Percentiles rank a stretch among this genome's conserved stretches.
Conservation (phyloP, 2,329 filamentous ascomycete species). For the Cylindrodendrum hubeiense region DNA sequence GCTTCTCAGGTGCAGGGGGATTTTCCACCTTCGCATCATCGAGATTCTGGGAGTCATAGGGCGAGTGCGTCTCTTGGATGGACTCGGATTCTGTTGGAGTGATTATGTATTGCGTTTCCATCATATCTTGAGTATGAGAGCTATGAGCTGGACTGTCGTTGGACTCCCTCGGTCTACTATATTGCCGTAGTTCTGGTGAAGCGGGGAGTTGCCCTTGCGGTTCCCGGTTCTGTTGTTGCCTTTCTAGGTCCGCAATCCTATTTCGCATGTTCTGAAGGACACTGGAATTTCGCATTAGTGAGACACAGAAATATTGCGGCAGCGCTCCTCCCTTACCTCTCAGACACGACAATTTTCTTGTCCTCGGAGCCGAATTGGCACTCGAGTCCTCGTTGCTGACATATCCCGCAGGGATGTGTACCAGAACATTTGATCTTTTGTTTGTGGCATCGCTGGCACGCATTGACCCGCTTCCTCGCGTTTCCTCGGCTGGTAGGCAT, state of each 20-base stretch:
- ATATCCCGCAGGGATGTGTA: conserved; percentile 14
- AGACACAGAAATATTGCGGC: not conserved
- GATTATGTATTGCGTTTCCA: not conserved
- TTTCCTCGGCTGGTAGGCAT: not conserved
- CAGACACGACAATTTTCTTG: conserved; percentile 14
- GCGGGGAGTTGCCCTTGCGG: not conserved
- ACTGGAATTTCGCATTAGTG: not conserved
- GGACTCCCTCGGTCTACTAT: not conserved
- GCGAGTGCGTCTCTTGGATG: not conserved
- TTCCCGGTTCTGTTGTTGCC: not conserved
- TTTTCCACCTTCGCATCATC: conserved; percentile 16
- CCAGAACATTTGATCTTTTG: conserved; percentile 27
- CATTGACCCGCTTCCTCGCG: conserved; percentile 18
- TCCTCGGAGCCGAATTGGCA: conserved; percentile 18
- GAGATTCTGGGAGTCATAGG: not conserved
- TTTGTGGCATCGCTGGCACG: conserved; percentile 24
- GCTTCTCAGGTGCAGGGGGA: conserved; percentile 12
- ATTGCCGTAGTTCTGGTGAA: too few relatives aligned
- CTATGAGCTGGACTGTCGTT: too few relatives aligned
- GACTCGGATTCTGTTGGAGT: not conserved
- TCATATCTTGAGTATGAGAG: not conserved
- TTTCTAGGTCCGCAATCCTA: not conserved
- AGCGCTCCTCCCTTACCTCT: conserved; percentile 5
- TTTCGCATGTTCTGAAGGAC: not conserved
- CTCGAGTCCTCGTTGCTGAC: conserved; percentile 4